Evolutionary conservation across 768 basidiomycete species (phyloP).

Genomic region (Terana coerulea): DNA sequence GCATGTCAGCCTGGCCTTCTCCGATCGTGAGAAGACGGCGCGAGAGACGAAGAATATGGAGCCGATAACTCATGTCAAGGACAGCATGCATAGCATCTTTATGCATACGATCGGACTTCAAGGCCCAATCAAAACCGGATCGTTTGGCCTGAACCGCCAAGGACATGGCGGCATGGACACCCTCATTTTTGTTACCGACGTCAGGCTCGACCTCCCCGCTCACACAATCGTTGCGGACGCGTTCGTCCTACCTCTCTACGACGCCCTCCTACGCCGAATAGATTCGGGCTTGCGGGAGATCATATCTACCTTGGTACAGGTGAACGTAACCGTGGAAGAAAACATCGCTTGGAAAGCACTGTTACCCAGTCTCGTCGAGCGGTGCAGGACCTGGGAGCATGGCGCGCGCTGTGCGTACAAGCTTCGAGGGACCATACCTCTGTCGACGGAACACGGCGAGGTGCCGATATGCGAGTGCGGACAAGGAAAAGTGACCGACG

Average conservation of each 20-base stretch:
- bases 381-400: conserved; percentile 48
- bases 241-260: conserved; percentile 38
- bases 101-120: neutral
- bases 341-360: conserved; percentile 45
- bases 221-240: conserved; percentile 49
- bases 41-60: neutral
- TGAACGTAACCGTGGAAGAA: conserved; percentile 29
- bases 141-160: conserved; percentile 5
- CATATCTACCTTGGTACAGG: conserved; percentile 25
- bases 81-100: neutral
- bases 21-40: neutral
- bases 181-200: conserved; percentile 41
- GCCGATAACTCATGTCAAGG: neutral
- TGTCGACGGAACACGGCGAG: conserved; percentile 31
- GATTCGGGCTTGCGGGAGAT: conserved; percentile 12
- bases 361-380: conserved; percentile 47
- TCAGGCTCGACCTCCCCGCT: conserved; percentile 45
- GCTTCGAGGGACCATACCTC: conserved; percentile 31
- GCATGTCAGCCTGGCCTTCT: neutral
- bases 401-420: conserved; percentile 44
- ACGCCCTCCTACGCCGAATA: conserved; percentile 10
- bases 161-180: conserved; percentile 26
- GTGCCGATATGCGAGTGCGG: conserved; percentile 54
- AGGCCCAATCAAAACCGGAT: neutral
- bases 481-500: conserved; percentile 37